A percentile compares a stretch with the other conserved stretches of the same genome.
Evolutionary conservation across 2,329 filamentous ascomycete genomes (phyloP).

Genomic region (Penicillium hordei): DNA sequence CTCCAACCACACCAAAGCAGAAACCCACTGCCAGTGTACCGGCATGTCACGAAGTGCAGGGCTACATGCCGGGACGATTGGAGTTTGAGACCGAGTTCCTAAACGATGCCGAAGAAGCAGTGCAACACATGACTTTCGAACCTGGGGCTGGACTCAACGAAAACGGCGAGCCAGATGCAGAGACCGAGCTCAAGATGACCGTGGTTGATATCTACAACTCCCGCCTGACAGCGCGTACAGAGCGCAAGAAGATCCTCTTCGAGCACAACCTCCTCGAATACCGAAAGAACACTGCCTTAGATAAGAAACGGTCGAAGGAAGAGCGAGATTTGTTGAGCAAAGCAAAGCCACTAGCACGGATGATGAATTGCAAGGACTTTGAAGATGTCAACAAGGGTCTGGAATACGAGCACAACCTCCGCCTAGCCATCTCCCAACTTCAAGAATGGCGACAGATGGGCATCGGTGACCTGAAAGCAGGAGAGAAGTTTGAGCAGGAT

Average conservation of each 20-base stretch:
- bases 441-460: slow-evolving; percentile 89
- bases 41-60: slow-evolving; percentile 95
- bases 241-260: slow-evolving; percentile 94
- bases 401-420: slow-evolving; percentile 85
- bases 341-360: slow-evolving; percentile 90
- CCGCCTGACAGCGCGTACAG: slow-evolving; percentile 82
- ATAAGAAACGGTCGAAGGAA: slow-evolving; percentile 96
- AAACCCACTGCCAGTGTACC: slow-evolving; percentile 96
- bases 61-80: slow-evolving; percentile 95
- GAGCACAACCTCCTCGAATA: slow-evolving; percentile 94
- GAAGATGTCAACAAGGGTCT: slow-evolving; percentile 80
- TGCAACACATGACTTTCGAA: slow-evolving; percentile 97
- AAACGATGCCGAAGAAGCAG: slow-evolving; percentile 96
- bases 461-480: slow-evolving; percentile 79
- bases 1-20: slow-evolving; percentile 82
- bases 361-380: slow-evolving; percentile 94
- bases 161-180: slow-evolving; percentile 85
- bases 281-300: slow-evolving; percentile 79
- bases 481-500: slow-evolving; percentile 90
- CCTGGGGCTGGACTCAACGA: slow-evolving; percentile 91
- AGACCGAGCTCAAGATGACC: slow-evolving; percentile 95
- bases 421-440: slow-evolving; percentile 83
- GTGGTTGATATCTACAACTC: slow-evolving; percentile 99
- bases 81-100: slow-evolving; percentile 98
- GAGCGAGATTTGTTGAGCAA: slow-evolving; percentile 89